Evolutionary conservation across 1,139 yeast species (phyloP).

Genomic region (Suhomyces terraborum): DNA sequence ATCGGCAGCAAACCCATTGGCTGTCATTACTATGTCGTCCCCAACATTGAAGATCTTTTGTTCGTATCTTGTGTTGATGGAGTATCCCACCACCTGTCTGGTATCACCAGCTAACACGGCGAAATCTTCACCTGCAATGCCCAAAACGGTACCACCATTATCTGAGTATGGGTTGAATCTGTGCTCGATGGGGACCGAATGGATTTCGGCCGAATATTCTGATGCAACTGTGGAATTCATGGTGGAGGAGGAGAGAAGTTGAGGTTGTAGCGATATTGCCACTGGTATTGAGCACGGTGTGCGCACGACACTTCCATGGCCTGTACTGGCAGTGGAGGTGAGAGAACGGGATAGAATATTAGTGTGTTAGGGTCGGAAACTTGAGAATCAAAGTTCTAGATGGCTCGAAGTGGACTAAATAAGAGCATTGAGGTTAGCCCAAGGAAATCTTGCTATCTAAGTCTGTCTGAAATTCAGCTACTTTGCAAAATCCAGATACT

Average conservation of each 20-base stretch:
- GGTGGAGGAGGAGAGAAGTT: constrained; percentile 10
- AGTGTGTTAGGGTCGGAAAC: background rate
- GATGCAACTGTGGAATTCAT: constrained; percentile 53
- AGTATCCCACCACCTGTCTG: constrained; percentile 91
- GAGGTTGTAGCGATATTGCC: constrained; percentile 8
- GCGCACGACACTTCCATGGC: constrained; percentile 6
- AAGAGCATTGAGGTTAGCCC: no score
- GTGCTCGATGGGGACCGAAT: constrained; percentile 78
- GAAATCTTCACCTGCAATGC: constrained; percentile 96
- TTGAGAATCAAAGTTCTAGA: no score
- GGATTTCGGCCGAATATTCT: constrained; percentile 57
- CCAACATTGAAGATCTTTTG: constrained; percentile 91
- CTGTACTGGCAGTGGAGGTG: background rate
- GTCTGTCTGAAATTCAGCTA: no score
- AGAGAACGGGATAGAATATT: background rate
- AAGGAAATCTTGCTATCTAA: no score
- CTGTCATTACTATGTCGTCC: constrained; percentile 82
- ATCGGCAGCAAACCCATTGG: constrained; percentile 97
- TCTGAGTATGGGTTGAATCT: constrained; percentile 94
- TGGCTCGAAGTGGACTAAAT: no score
- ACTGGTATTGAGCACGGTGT: constrained; percentile 8
- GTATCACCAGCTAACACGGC: constrained; percentile 98
- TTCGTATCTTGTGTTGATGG: constrained; percentile 89
- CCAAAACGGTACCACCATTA: constrained; percentile 96
- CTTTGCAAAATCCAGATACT: no score